phyloP scores from a whole-genome alignment of 176 grass and related monocot genomes.

The Carex parvula region DNA sequence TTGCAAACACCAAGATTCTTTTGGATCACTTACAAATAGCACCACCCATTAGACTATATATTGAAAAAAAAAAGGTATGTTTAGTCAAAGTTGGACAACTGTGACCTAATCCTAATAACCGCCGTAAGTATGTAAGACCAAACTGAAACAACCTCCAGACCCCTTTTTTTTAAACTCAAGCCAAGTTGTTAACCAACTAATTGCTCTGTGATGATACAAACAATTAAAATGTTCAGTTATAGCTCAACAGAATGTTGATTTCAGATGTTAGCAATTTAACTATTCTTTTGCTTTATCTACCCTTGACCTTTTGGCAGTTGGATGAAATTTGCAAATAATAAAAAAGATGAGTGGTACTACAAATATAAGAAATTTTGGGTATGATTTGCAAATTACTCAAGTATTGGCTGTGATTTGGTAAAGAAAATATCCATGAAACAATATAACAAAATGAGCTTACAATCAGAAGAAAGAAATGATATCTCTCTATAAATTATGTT shows the following conservation, averaged over 20 bases:
- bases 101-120: background rate
- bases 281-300: background rate
- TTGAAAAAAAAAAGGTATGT: background rate
- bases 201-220: background rate
- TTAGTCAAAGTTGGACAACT: background rate
- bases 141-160: background rate
- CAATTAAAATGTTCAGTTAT: background rate
- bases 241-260: background rate
- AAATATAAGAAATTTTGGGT: background rate
- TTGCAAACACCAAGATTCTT: background rate
- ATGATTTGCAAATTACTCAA: background rate
- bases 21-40: background rate
- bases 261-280: background rate
- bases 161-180: background rate
- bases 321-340: background rate
- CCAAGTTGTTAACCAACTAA: background rate
- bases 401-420: background rate
- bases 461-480: slow-evolving; percentile 61
- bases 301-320: background rate
- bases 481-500: slow-evolving; percentile 61
- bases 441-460: slow-evolving; percentile 40
- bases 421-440: slow-evolving; percentile 5
- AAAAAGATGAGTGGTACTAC: background rate
- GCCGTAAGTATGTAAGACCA: background rate
- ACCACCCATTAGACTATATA: background rate